A percentile compares a stretch with the other conserved stretches of the same genome.
Evolutionary conservation across 2,329 filamentous ascomycete species (phyloP).

Genomic region (Penicillium sp.): DNA sequence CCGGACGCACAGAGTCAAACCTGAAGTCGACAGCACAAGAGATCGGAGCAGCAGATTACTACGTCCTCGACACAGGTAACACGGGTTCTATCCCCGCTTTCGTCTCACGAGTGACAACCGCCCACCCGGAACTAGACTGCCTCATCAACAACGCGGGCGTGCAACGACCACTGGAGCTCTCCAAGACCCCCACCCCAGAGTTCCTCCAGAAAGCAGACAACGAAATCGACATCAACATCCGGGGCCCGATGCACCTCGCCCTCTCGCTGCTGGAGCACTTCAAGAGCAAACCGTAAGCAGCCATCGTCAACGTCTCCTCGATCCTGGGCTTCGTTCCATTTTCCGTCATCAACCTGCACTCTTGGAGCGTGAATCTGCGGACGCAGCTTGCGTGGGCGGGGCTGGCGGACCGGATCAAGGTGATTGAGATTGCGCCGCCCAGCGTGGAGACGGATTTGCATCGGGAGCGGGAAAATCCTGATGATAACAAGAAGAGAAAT

Average conservation of each 20-base stretch:
- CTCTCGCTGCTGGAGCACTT: slow-evolving; percentile 57
- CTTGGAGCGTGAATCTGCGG: slow-evolving; percentile 60
- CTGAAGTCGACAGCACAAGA: slow-evolving; percentile 50
- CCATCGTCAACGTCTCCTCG: slow-evolving; percentile 61
- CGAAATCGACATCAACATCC: slow-evolving; percentile 64
- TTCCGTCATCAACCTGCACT: slow-evolving; percentile 62
- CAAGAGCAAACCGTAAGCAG: slow-evolving; percentile 39
- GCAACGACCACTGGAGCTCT: slow-evolving; percentile 58
- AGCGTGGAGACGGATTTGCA: slow-evolving; percentile 61
- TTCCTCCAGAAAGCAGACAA: slow-evolving; percentile 57
- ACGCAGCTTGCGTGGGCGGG: slow-evolving; percentile 51
- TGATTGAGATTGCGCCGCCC: slow-evolving; percentile 63
- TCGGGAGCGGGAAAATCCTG: slow-evolving; percentile 59
- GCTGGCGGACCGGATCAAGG: slow-evolving; percentile 45
- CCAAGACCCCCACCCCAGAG: slow-evolving; percentile 34
- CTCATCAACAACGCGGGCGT: slow-evolving; percentile 65
- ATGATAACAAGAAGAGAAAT: slow-evolving; percentile 65
- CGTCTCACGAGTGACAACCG: slow-evolving; percentile 49
- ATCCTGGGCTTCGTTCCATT: slow-evolving; percentile 60
- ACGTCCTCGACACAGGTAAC: slow-evolving; percentile 58
- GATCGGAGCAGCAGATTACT: slow-evolving; percentile 57
- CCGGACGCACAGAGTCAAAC: slow-evolving; percentile 55
- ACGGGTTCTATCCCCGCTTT: slow-evolving; percentile 48
- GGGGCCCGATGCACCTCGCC: slow-evolving; percentile 62
- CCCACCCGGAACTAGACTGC: slow-evolving; percentile 62